Evolutionary conservation across 345 rosid genomes (phyloP).

Genomic region (Geranium brycei): DNA sequence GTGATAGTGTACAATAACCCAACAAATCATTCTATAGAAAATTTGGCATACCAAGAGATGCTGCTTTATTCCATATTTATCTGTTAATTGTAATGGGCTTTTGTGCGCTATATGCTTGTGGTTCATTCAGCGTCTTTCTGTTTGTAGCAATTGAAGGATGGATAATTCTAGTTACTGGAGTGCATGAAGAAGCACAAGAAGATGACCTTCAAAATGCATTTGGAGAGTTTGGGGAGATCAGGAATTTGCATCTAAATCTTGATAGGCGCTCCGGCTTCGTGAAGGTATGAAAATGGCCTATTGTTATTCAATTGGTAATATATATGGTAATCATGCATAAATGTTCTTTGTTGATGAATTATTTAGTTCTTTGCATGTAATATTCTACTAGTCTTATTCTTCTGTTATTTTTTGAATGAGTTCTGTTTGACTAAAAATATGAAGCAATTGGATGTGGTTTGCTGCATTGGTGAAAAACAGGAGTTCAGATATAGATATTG

Average conservation of each 20-base stretch:
- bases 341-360: background rate
- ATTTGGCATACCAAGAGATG: too few relatives aligned
- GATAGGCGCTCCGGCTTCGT: conserved; percentile 44
- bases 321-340: background rate
- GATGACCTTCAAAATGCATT: conserved; percentile 38
- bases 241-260: conserved; percentile 41
- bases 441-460: background rate
- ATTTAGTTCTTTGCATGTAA: background rate
- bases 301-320: background rate
- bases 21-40: too few relatives aligned
- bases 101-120: too few relatives aligned
- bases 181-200: conserved; percentile 44
- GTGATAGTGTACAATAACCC: too few relatives aligned
- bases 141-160: conserved; percentile 40
- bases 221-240: conserved; percentile 41
- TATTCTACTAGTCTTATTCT: background rate
- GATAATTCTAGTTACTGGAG: conserved; percentile 37
- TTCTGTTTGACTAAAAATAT: background rate
- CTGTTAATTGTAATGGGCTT: too few relatives aligned
- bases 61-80: too few relatives aligned
- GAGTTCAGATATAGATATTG: too few relatives aligned
- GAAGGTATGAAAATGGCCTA: conserved; percentile 17
- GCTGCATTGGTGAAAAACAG: background rate
- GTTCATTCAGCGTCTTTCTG: too few relatives aligned
- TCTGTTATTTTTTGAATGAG: background rate